Evolutionary conservation across 2,329 filamentous ascomycete species (phyloP).

Genomic region (Neofusicoccum ribis): DNA sequence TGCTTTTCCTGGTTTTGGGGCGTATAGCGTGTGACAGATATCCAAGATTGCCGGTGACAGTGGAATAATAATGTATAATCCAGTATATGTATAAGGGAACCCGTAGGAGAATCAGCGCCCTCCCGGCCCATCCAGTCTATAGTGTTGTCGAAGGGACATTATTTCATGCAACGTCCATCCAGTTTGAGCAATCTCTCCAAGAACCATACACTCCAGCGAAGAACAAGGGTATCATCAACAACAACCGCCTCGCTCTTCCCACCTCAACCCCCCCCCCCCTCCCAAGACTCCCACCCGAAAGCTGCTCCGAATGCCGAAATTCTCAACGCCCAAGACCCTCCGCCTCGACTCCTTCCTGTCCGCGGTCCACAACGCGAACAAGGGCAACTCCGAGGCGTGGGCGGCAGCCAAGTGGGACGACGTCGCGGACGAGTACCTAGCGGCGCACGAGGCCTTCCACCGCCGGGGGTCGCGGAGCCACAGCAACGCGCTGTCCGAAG

Average conservation of each 20-base stretch:
- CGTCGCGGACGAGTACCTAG: no score
- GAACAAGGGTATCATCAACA: constrained; percentile 21
- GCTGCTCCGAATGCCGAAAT: no score
- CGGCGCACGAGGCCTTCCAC: no score
- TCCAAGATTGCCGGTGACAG: background rate
- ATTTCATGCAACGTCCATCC: background rate
- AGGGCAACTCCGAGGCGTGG: no score
- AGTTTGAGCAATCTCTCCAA: background rate
- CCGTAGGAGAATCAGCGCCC: background rate
- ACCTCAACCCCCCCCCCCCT: background rate
- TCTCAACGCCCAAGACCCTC: no score
- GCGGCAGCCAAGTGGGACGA: no score
- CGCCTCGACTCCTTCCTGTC: no score
- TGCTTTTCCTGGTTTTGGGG: background rate
- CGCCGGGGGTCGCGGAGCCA: no score
- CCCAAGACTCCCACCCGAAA: background rate
- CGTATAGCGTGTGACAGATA: background rate
- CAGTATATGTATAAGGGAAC: background rate
- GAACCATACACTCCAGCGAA: background rate
- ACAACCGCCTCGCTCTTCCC: background rate
- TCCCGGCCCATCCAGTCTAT: background rate
- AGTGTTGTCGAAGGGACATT: background rate
- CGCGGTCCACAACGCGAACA: no score
- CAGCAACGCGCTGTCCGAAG: no score
- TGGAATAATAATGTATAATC: background rate